Base-by-base conservation (phyloP, 2,329 filamentous ascomycete genomes). In the Pyrenophora tritici-repentis region DNA sequence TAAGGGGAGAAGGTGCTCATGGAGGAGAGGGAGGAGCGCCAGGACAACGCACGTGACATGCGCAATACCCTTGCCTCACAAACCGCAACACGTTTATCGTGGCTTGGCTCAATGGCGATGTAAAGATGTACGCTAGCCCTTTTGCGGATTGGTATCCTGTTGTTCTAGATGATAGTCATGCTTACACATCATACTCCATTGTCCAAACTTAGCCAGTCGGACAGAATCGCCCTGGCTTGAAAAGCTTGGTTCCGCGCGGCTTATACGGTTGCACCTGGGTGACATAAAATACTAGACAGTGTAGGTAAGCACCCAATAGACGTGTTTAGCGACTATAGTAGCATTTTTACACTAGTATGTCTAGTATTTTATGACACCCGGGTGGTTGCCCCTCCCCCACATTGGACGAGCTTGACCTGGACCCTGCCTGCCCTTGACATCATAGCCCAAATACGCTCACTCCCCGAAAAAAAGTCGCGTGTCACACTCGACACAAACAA, bases 301-400 rank as follows among this genome's bases (percentile, higher is more conserved):
- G n/a, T n/a, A n/a, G n/a, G n/a, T n/a, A n/a, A n/a, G n/a, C n/a
- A n/a, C n/a, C n/a, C n/a, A n/a, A n/a, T n/a, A n/a, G n/a, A n/a
- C n/a, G n/a, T n/a, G n/a, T n/a, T n/a, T n/a, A n/a, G n/a, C n/a
- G n/a, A n/a, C n/a, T n/a, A n/a, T n/a, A n/a, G n/a, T n/a, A n/a
- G n/a, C n/a, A n/a, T n/a, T n/a, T n/a, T n/a, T n/a, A n/a, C n/a
- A n/a, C n/a, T n/a, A n/a, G n/a, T n/a, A n/a, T n/a, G n/a, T n/a
- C n/a, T n/a, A n/a, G n/a, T n/a, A n/a, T n/a, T n/a, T n/a, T n/a
- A n/a, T n/a, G n/a, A n/a, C n/a, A n/a, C n/a, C n/a, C n/a, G n/a
- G n/a, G n/a, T n/a, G n/a, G n/a, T n/a, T 54, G 50, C 63, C 60
- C 61, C 58, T 56, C 60, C 59, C 58, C 61, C 58, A 56, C 60